Evolutionary conservation across 208 protist genomes (phyloP).

Genomic region (Acanthamoeba royreba): DNA sequence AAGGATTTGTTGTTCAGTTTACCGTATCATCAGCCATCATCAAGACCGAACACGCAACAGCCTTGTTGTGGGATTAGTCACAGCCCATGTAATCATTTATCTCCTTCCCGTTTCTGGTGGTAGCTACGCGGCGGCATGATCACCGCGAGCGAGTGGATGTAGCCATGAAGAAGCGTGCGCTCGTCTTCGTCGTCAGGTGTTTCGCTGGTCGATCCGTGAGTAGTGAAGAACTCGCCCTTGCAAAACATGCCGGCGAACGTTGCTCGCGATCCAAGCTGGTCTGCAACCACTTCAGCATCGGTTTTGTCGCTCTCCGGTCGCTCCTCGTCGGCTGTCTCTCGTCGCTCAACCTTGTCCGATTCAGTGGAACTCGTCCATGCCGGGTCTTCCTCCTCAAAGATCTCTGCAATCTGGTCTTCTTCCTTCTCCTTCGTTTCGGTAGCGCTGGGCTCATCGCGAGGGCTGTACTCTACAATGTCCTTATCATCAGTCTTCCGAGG

Average conservation of each 20-base stretch:
- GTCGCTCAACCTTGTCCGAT: background rate
- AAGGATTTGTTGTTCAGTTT: no score
- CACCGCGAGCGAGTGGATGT: background rate
- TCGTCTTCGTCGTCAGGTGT: no score
- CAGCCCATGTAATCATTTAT: no score
- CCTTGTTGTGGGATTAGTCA: no score
- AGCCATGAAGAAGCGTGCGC: background rate
- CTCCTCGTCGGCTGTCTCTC: background rate
- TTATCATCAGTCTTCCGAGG: background rate
- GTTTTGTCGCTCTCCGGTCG: background rate
- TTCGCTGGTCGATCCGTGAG: no score
- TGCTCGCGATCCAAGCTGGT: background rate
- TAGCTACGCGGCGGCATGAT: background rate
- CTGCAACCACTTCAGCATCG: background rate
- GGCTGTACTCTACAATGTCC: background rate
- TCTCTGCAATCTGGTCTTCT: background rate
- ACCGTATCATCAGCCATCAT: no score
- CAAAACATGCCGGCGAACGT: background rate
- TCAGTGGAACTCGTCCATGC: background rate
- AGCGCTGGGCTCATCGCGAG: background rate
- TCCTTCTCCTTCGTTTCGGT: background rate
- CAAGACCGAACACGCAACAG: no score
- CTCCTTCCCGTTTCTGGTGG: background rate
- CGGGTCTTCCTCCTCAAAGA: background rate
- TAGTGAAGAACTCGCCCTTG: conserved; percentile 18